Evolutionary conservation across 768 basidiomycete species (phyloP).

Genomic region (Cytidiella melzeri): DNA sequence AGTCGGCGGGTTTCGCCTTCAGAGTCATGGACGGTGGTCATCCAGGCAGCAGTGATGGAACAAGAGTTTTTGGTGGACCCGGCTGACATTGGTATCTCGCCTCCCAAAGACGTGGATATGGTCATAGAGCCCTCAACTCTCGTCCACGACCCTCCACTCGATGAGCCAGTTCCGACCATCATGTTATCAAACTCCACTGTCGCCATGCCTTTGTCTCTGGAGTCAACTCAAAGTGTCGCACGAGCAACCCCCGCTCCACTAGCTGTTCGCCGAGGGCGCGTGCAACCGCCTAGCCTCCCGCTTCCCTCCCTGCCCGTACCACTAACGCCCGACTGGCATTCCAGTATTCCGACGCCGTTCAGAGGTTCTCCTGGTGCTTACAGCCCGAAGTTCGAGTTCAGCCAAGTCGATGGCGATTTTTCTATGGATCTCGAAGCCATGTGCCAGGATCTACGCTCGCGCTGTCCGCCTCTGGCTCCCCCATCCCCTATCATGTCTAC

Average conservation of each 20-base stretch:
- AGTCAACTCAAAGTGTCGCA: conserved; percentile 23
- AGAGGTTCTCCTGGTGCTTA: conserved; percentile 30
- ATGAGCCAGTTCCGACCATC: conserved; percentile 22
- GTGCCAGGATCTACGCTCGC: conserved; percentile 30
- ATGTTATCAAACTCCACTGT: conserved; percentile 29
- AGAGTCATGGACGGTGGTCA: neutral
- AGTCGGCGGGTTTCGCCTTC: neutral
- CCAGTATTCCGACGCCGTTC: conserved; percentile 39
- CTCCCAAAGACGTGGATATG: too few relatives aligned
- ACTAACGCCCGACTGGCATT: conserved; percentile 26
- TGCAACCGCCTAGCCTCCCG: conserved; percentile 25
- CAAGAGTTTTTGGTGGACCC: neutral
- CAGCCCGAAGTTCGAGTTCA: conserved; percentile 24
- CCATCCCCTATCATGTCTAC: conserved; percentile 16
- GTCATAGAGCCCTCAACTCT: too few relatives aligned
- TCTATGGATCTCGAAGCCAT: conserved; percentile 31
- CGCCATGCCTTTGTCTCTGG: conserved; percentile 19
- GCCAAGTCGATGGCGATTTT: conserved; percentile 6
- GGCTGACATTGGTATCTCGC: neutral
- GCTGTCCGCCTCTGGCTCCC: conserved; percentile 24
- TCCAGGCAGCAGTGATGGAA: neutral
- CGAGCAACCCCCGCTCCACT: conserved; percentile 17
- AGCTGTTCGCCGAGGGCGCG: conserved; percentile 35
- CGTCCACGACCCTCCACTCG: too few relatives aligned
- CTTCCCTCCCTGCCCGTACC: conserved; percentile 14